These are phyloP conservation scores for Mycena leptocephala DNA, from an alignment of 768 basidiomycete species.

Conservation along the genomic window DNA sequence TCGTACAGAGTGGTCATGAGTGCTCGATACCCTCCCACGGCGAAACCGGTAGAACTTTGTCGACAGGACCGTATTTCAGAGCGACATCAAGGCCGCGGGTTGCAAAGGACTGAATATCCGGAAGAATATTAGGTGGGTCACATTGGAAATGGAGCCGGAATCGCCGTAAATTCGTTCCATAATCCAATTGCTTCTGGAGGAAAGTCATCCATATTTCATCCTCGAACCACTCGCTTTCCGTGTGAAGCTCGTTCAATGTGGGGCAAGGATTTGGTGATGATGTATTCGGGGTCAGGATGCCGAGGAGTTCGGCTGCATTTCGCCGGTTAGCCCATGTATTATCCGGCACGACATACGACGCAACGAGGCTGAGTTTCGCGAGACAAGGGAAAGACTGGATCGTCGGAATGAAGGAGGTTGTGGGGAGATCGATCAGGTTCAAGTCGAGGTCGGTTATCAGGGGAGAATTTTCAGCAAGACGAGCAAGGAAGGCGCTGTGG, in stretches of 20 bases:
- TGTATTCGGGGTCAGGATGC: neutral
- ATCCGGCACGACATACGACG: neutral
- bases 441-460: neutral
- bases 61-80: neutral
- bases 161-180: neutral
- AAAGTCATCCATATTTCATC: neutral
- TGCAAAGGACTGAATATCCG: neutral
- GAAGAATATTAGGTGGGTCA: neutral
- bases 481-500: too few species aligned
- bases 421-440: neutral
- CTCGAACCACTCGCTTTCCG: neutral
- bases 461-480: too few species aligned
- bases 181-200: neutral
- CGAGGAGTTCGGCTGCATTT: neutral
- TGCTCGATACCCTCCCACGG: too few species aligned
- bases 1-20: too few species aligned
- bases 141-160: neutral
- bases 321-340: too few species aligned
- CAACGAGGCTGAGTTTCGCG: neutral
- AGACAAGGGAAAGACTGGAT: neutral
- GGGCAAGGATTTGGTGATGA: neutral
- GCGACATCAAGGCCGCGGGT: neutral
- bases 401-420: neutral
- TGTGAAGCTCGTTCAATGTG: neutral
- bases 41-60: too few species aligned